phyloP scores from a whole-genome alignment of 306 rosid species.

The Albizia julibrissin region DNA sequence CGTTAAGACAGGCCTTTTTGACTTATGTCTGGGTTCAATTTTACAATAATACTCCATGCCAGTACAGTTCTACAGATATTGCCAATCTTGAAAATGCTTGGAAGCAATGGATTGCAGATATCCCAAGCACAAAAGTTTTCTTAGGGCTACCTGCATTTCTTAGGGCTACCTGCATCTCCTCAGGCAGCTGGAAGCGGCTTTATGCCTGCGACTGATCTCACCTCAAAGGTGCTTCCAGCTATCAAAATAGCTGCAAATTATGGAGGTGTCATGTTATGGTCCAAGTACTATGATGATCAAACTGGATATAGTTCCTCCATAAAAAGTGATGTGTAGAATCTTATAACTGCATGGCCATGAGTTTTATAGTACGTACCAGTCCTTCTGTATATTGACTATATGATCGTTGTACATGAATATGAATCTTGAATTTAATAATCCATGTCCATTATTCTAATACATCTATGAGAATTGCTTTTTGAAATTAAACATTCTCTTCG shows the following conservation, averaged over 20 bases:
- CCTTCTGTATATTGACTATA: neutral
- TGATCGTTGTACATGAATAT: slow-evolving; percentile 4
- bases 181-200: slow-evolving; percentile 62
- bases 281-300: slow-evolving; percentile 64
- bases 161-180: slow-evolving; percentile 60
- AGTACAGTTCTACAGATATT: slow-evolving; percentile 40
- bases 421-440: neutral
- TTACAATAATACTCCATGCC: slow-evolving; percentile 12
- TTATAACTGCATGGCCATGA: slow-evolving; percentile 19
- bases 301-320: slow-evolving; percentile 61
- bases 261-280: slow-evolving; percentile 80
- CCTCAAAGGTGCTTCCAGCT: slow-evolving; percentile 51
- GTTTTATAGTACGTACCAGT: neutral
- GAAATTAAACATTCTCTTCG: neutral
- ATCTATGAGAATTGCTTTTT: neutral
- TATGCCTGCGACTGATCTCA: slow-evolving; percentile 42
- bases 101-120: slow-evolving; percentile 54
- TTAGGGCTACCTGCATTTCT: slow-evolving; percentile 58
- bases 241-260: slow-evolving; percentile 56
- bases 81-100: slow-evolving; percentile 47
- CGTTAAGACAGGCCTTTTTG: slow-evolving; percentile 46
- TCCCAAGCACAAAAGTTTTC: slow-evolving; percentile 50
- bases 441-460: neutral
- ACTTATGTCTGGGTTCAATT: slow-evolving; percentile 40
- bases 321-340: slow-evolving; percentile 38